Conservation (phyloP, 108 stramenopile species). For the Epithemia pelagica region DNA sequence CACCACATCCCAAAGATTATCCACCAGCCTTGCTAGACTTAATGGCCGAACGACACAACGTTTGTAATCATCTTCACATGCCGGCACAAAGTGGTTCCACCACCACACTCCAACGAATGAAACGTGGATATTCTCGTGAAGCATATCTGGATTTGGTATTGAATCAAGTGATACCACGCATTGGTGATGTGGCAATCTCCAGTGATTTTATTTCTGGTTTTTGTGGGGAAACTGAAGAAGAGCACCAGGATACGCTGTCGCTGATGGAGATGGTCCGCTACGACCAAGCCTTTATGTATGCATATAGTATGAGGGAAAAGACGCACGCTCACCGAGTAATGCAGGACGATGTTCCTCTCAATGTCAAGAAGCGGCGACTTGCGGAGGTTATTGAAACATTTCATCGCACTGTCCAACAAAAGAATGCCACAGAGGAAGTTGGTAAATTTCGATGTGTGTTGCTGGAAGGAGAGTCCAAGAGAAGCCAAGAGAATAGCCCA, state of each 20-base stretch:
- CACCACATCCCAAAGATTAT: slow-evolving; percentile 99
- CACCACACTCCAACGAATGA: slow-evolving; percentile 87
- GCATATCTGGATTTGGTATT: slow-evolving; percentile 84
- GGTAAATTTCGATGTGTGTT: slow-evolving; percentile 70
- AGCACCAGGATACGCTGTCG: slow-evolving; percentile 86
- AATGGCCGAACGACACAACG: slow-evolving; percentile 88
- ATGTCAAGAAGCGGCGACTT: slow-evolving; percentile 82
- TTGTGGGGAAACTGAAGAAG: slow-evolving; percentile 95
- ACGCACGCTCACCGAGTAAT: slow-evolving; percentile 91
- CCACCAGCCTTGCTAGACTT: slow-evolving; percentile 76
- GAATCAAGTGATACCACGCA: slow-evolving; percentile 45
- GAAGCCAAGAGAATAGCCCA: slow-evolving; percentile 27
- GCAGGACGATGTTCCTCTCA: slow-evolving; percentile 91
- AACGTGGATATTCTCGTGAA: slow-evolving; percentile 92
- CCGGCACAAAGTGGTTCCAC: slow-evolving; percentile 94
- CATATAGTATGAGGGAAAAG: slow-evolving; percentile 90
- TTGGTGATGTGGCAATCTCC: slow-evolving; percentile 89
- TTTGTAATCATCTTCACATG: slow-evolving; percentile 92
- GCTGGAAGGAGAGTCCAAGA: slow-evolving; percentile 76
- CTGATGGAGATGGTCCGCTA: slow-evolving; percentile 86
- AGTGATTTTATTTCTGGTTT: slow-evolving; percentile 98
- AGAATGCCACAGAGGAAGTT: slow-evolving; percentile 65
- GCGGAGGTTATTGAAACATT: slow-evolving; percentile 77
- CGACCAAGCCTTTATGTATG: slow-evolving; percentile 97
- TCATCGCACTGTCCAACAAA: slow-evolving; percentile 51